Base-by-base conservation (phyloP, 2,329 filamentous ascomycete genomes). In the Seiridium cupressi region DNA sequence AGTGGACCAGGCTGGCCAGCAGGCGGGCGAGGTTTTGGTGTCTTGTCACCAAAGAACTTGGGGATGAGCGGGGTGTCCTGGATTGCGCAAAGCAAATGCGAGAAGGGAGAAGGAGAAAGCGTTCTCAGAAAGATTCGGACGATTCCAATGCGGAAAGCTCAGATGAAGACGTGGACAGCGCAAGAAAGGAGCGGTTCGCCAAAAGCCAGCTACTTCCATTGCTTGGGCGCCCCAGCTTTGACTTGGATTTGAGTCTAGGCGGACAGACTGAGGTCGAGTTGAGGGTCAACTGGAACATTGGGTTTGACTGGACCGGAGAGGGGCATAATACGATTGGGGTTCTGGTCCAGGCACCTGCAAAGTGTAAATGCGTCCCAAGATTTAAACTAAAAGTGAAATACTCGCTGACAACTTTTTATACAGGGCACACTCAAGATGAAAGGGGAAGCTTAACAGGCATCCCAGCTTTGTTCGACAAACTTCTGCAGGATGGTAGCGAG, bases 261-360 rank as follows among this genome's bases (percentile, higher is more conserved):
- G 57, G 44, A 1, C 62, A 56, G n/a, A 60, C 65, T 7, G 62
- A 65, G 3, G 68, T 68, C 10, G 63, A 65, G 75, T 59, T 87
- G 4, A 80, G 84, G 34, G 74, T 91, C 1, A 77, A 81, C 60
- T 92, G 89, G 89, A 77, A 73, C 51, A 86, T 90, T 48, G 73
- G 74, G 2, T 90, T 91, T 67, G 89, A 91, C 71, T 91, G 88
- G 89, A 88, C 88, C 0, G 89, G 89, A 5, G 89, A 91, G 68
- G 88, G 86, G 4, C 81, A 83, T 66, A 90, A 83, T 64, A 77
- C 77, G 49, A 73, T 91, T 13, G 75, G 74, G 4, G 76, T 88
- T 9, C 70, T 84, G 62, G 75, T 86, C 2, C 82, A 83, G 4
- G 75, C 87, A 46, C 88, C 89, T 0, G 79, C 76, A 6, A 84